Percentiles rank a stretch among this genome's conserved stretches.
phyloP scores from a whole-genome alignment of 2,329 filamentous ascomycete genomes.

The Metarhizium album region DNA sequence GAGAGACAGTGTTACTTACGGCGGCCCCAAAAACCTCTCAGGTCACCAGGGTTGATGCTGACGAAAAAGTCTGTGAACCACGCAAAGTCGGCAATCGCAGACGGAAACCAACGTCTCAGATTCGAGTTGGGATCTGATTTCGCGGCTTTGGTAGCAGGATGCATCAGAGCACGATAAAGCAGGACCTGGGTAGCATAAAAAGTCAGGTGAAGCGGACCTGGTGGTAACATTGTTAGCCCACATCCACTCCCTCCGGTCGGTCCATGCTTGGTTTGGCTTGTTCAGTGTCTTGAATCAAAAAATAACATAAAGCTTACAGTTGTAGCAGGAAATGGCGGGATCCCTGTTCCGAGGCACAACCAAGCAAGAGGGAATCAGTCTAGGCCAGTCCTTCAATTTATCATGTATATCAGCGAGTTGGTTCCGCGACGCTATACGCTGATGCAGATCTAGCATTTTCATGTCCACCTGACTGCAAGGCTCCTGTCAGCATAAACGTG shows the following conservation, averaged over 20 bases:
- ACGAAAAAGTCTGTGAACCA: slow-evolving; percentile 28
- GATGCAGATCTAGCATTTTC: slow-evolving; percentile 6
- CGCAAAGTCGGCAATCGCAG: slow-evolving; percentile 25
- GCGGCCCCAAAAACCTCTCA: slow-evolving; percentile 33
- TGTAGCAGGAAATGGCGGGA: slow-evolving; percentile 10
- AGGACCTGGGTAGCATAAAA: slow-evolving; percentile 32
- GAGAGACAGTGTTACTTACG: slow-evolving; percentile 22
- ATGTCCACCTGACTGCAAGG: slow-evolving; percentile 16
- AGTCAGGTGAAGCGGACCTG: slow-evolving; percentile 29
- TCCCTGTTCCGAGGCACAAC: slow-evolving; percentile 12
- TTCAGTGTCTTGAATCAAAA: not conserved
- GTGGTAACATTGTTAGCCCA: not conserved
- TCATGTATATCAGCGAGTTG: slow-evolving; percentile 17
- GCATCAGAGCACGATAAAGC: slow-evolving; percentile 33
- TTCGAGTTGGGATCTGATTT: slow-evolving; percentile 25
- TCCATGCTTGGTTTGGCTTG: too few species aligned
- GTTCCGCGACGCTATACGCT: slow-evolving; percentile 10
- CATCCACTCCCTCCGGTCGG: too few species aligned
- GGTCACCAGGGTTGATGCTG: slow-evolving; percentile 21
- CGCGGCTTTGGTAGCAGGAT: slow-evolving; percentile 30
- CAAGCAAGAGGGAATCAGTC: slow-evolving; percentile 25
- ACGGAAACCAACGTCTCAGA: slow-evolving; percentile 23
- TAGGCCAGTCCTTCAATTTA: slow-evolving; percentile 24
- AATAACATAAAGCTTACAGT: too few species aligned
- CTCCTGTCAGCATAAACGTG: slow-evolving; percentile 3